These are phyloP conservation scores for Globisporangium irregulare DNA, from an alignment of 352 stramenopile species.

Conservation along the genomic window DNA sequence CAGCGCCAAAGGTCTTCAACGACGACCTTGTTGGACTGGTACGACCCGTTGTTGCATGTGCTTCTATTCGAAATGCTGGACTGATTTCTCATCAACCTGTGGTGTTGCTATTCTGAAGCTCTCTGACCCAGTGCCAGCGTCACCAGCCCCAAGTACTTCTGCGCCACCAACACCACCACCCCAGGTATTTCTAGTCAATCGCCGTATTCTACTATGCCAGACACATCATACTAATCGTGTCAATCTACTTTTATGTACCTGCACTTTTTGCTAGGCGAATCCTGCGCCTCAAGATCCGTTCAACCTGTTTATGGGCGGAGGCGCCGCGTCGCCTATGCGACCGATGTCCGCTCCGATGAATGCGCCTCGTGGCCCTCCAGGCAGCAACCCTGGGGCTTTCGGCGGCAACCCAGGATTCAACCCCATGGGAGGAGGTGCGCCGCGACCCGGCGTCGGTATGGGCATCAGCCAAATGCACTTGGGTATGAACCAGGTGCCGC, in stretches of 20 bases:
- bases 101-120: constrained; percentile 31
- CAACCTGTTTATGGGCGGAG: constrained; percentile 56
- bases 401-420: constrained; percentile 33
- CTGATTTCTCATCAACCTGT: not conserved
- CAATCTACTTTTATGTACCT: constrained; percentile 8
- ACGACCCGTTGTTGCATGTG: not conserved
- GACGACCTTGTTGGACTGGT: constrained; percentile 81
- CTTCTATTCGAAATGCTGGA: not conserved
- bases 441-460: constrained; percentile 53
- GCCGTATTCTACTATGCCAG: not conserved
- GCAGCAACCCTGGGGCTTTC: constrained; percentile 21
- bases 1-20: constrained; percentile 64
- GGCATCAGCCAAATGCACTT: constrained; percentile 87
- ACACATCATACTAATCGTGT: not conserved
- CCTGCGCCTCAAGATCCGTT: constrained; percentile 56
- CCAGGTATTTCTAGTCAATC: constrained; percentile 20
- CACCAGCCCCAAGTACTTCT: constrained; percentile 24
- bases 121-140: constrained; percentile 52
- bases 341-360: constrained; percentile 33
- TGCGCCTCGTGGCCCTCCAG: constrained; percentile 23
- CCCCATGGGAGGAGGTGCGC: constrained; percentile 30
- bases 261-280: constrained; percentile 6
- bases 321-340: constrained; percentile 23
- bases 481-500: constrained; percentile 43
- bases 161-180: constrained; percentile 36